These are phyloP conservation scores for Cyberlindnera misumaiensis DNA, from an alignment of 805 yeast species.

Conservation along the genomic window DNA sequence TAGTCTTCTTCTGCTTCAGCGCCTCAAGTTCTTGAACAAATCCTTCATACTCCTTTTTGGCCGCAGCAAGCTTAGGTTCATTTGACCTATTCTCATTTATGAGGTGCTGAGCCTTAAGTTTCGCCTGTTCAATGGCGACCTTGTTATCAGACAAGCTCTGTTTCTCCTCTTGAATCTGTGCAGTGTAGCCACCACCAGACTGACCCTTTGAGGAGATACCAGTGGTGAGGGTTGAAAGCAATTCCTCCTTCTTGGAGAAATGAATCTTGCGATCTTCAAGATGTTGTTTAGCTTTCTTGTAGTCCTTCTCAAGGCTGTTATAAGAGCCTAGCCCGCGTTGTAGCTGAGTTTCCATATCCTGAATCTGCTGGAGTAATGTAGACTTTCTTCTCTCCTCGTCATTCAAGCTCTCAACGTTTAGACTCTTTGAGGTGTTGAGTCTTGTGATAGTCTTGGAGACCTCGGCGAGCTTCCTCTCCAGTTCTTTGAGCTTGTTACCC, in stretches of 20 bases:
- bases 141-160: conserved; percentile 45
- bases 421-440: conserved; percentile 52
- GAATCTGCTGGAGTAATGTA: conserved; percentile 28
- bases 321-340: conserved; percentile 32
- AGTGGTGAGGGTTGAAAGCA: conserved; percentile 73
- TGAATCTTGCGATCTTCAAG: conserved; percentile 40
- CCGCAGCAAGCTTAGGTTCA: conserved; percentile 43
- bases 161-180: conserved; percentile 62
- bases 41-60: conserved; percentile 40
- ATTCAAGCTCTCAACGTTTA: conserved; percentile 46
- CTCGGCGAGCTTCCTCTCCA: conserved; percentile 52
- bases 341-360: conserved; percentile 28
- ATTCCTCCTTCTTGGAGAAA: conserved; percentile 61
- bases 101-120: conserved; percentile 52
- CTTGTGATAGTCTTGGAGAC: conserved; percentile 62
- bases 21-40: conserved; percentile 37
- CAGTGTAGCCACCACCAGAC: conserved; percentile 67
- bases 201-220: conserved; percentile 84
- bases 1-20: conserved; percentile 32
- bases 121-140: conserved; percentile 51
- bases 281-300: conserved; percentile 35
- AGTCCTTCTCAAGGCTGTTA: conserved; percentile 37
- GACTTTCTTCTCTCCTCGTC: conserved; percentile 42
- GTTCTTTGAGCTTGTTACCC: conserved; percentile 51
- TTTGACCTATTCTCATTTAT: conserved; percentile 40